Evolutionary conservation across 2,329 filamentous ascomycete genomes (phyloP).

Genomic region (Sporothrix luriei): DNA sequence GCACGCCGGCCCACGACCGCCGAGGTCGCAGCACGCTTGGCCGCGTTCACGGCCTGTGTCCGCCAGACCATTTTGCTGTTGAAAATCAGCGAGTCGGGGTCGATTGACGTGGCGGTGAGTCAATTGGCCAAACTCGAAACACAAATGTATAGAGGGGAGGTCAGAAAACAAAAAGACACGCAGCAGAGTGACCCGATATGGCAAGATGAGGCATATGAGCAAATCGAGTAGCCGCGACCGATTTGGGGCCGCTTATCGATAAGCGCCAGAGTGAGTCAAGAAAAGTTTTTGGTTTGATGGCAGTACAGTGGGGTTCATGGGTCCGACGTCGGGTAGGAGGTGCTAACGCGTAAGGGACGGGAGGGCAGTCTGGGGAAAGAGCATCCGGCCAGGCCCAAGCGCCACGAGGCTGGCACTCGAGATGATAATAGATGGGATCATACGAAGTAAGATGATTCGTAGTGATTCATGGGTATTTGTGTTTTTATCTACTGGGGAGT

Average conservation of each 20-base stretch:
- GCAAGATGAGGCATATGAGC: conserved; percentile 15
- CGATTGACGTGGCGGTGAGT: not conserved
- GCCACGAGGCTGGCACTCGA: conserved; percentile 16
- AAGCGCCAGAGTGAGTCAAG: conserved; percentile 31
- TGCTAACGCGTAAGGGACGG: conserved; percentile 2
- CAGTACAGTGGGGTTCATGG: conserved; percentile 26
- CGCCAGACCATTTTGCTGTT: conserved; percentile 32
- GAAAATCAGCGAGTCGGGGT: not conserved
- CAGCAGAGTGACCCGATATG: not conserved
- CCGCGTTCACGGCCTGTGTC: conserved; percentile 30
- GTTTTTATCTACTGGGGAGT: not conserved
- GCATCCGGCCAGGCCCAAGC: conserved; percentile 20
- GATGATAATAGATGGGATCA: not conserved
- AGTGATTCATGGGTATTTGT: not conserved
- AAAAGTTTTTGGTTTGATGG: conserved; percentile 19
- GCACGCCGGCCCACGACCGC: not conserved
- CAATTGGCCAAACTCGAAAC: not conserved
- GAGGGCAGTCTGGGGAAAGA: conserved; percentile 17
- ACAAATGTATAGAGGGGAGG: not conserved
- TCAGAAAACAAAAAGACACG: not conserved
- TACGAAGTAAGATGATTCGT: not conserved
- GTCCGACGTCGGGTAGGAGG: conserved; percentile 31
- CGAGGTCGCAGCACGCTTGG: conserved; percentile 28
- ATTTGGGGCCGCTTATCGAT: conserved; percentile 29
- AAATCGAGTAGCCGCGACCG: conserved; percentile 4